Base-by-base conservation (phyloP, 257 asterid species). In the Knoxia roxburghii region DNA sequence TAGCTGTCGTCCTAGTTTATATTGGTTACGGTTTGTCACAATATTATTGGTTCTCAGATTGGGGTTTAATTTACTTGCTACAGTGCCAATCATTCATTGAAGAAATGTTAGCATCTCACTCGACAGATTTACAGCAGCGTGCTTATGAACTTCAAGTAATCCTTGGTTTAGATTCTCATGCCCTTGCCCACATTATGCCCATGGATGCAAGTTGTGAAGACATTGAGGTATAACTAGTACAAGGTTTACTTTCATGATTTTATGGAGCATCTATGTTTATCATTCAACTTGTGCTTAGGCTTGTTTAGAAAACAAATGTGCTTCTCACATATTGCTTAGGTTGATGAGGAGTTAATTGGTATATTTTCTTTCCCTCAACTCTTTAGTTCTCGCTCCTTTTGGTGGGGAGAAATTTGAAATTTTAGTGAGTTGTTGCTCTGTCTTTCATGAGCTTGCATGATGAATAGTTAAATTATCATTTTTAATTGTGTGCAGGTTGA, bases 41-140 rank as follows among this genome's bases (percentile, higher is more conserved):
- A 14, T 10, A 7, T 11, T 37, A 55, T 30, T 32, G 21, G 62
- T 59, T 65, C 76, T 72, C 68, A 33, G 55, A 77, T 61, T 70
- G 70, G 17, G 56, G 68, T 37, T 37, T 9, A 37, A 4, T 65
- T 54, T 40, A 62, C 59, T 67, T 76, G 40, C 73, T 81, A 69
- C 90, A 94, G 97, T 90, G 99, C 74, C 96, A 94, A 71, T 84
- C 96, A 29, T 75, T 94, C 76, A 79, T 88, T 46, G 99, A 90
- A 67, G 99, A 86, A 74, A 62, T 85, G 82, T 71, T 91, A 76
- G 96, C 96, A 68, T 90, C 97, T 51, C 83, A 85, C 80, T 94
- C 97, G 54, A 94, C 99, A 11, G 97, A 90, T 78, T 85, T 94
- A 73, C 99, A 94, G 84, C 97, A 94, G 84, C 97, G 99, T 73